Percentiles rank a stretch among this genome's conserved stretches.
Conservation (phyloP, 805 yeast species). For the Myxozyma mucilagina region DNA sequence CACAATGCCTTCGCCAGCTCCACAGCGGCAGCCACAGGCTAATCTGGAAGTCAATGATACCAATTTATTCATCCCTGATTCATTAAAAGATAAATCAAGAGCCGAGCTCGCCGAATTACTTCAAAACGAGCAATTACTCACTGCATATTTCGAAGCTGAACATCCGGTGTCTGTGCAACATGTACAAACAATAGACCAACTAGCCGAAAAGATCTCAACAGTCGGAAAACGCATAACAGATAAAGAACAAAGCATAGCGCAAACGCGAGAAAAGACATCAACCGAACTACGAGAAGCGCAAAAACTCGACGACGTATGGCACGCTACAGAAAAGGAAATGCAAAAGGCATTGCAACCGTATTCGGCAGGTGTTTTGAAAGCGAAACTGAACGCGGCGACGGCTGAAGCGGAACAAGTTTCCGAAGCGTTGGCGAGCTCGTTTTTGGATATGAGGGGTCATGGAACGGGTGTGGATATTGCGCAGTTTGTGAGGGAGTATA, state of each 20-base stretch:
- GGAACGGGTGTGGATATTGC: slow-evolving; percentile 35
- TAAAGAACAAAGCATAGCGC: slow-evolving; percentile 1
- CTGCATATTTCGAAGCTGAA: slow-evolving; percentile 17
- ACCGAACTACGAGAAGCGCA: slow-evolving; percentile 13
- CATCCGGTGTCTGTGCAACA: slow-evolving; percentile 19
- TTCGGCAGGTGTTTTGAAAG: slow-evolving; percentile 8
- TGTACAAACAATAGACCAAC: slow-evolving; percentile 1
- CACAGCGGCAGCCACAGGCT: neutral
- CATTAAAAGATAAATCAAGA: slow-evolving; percentile 12
- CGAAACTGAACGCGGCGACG: slow-evolving; percentile 18
- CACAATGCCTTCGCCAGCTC: neutral
- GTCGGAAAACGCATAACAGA: slow-evolving; percentile 10
- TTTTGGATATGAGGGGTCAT: slow-evolving; percentile 35
- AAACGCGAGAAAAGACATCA: slow-evolving; percentile 7
- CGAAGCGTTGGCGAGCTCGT: slow-evolving; percentile 41
- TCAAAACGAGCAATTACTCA: slow-evolving; percentile 1
- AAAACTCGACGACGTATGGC: slow-evolving; percentile 21
- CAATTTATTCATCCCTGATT: slow-evolving; percentile 10
- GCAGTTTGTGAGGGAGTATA: slow-evolving; percentile 48
- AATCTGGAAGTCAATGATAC: neutral
- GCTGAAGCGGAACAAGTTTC: slow-evolving; percentile 41
- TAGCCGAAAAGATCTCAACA: slow-evolving; percentile 8
- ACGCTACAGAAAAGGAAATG: slow-evolving; percentile 17
- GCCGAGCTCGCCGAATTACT: slow-evolving; percentile 10
- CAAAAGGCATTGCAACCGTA: slow-evolving; percentile 16